These are phyloP conservation scores for Cytospora chrysosperma DNA, from an alignment of 2,329 filamentous ascomycete genomes.

Conservation along the genomic window DNA sequence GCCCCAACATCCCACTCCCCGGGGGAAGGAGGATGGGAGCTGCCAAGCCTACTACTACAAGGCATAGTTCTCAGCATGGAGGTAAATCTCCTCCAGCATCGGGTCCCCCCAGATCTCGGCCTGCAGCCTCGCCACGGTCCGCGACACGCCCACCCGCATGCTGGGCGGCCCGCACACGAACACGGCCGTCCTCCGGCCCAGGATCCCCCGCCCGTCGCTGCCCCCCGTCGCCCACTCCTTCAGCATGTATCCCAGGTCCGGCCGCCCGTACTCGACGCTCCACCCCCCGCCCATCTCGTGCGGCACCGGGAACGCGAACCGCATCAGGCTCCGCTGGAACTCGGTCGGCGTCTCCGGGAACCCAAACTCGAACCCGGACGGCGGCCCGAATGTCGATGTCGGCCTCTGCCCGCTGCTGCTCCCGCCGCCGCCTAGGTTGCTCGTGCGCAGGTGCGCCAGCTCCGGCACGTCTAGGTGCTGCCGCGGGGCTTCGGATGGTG, in stretches of 20 bases:
- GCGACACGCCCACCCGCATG: constrained; percentile 87
- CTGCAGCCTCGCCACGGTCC: constrained; percentile 79
- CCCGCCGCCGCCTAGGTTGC: constrained; percentile 37
- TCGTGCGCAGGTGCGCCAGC: constrained; percentile 56
- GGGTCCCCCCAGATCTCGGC: constrained; percentile 77
- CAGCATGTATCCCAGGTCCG: constrained; percentile 84
- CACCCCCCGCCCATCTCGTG: constrained; percentile 74
- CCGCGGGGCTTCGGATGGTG: constrained; percentile 19
- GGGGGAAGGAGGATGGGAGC: too few relatives aligned
- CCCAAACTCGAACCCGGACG: constrained; percentile 71
- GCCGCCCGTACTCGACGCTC: constrained; percentile 89
- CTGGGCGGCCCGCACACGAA: constrained; percentile 88
- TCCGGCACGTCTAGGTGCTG: constrained; percentile 45
- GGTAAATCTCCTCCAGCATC: constrained; percentile 81
- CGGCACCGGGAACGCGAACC: constrained; percentile 77
- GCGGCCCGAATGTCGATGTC: constrained; percentile 58
- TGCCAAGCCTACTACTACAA: constrained; percentile 49
- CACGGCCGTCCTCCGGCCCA: constrained; percentile 80
- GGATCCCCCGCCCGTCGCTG: constrained; percentile 62
- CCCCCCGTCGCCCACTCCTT: constrained; percentile 77
- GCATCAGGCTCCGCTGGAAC: constrained; percentile 86
- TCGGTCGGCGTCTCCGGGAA: constrained; percentile 83
- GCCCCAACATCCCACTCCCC: neutral
- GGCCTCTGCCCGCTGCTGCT: constrained; percentile 40
- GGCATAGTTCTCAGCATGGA: constrained; percentile 95